A percentile compares a stretch with the other conserved stretches of the same genome.
Conservation (phyloP, 225 moss, liverwort and hornwort species). For the Physcomitrellopsis africana region DNA sequence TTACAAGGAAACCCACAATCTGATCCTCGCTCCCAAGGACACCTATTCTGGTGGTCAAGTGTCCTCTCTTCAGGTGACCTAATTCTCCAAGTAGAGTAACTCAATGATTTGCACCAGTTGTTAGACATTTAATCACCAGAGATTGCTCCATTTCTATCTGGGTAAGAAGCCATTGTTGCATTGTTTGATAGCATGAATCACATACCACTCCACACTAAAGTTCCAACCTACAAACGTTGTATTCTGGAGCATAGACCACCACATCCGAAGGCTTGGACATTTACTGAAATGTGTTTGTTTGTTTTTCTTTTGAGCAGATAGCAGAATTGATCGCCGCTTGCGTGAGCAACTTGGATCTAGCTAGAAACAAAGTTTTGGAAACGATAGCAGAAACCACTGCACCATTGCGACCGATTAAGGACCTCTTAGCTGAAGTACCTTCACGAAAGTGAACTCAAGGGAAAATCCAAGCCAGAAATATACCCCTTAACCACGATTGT, state of each 20-base stretch:
- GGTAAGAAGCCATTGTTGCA: background rate
- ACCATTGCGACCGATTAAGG: constrained; percentile 61
- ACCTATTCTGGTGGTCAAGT: constrained; percentile 82
- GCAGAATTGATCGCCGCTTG: constrained; percentile 78
- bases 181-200: background rate
- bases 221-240: constrained; percentile 7
- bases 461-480: too few species aligned
- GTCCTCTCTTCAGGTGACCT: constrained; percentile 76
- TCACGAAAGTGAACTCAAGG: background rate
- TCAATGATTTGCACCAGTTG: background rate
- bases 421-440: constrained; percentile 66
- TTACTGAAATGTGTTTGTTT: background rate
- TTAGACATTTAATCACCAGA: background rate
- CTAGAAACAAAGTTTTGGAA: constrained; percentile 72
- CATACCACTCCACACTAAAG: background rate
- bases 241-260: background rate
- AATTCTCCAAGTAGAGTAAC: constrained; percentile 1
- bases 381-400: constrained; percentile 77
- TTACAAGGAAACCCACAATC: constrained; percentile 87
- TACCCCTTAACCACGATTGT: background rate
- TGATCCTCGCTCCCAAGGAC: constrained; percentile 66
- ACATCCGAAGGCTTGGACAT: constrained; percentile 11
- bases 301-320: constrained; percentile 48
- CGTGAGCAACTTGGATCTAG: constrained; percentile 70
- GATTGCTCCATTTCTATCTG: background rate